Conservation (phyloP, 2,329 filamentous ascomycete species). For the Calonectria hongkongensis region DNA sequence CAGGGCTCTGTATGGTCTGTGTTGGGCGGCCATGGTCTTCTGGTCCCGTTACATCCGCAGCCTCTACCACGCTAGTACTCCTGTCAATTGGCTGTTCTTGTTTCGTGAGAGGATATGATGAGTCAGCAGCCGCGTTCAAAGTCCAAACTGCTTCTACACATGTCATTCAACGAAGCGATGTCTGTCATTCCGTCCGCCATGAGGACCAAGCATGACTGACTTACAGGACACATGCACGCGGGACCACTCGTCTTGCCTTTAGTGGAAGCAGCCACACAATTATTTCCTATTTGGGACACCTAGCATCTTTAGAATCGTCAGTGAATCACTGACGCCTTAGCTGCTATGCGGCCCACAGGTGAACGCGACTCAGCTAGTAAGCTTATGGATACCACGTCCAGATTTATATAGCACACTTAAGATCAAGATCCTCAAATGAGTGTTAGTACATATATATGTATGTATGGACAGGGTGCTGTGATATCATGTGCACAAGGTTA, state of each 20-base stretch:
- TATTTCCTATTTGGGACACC: conserved; percentile 16
- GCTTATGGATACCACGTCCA: not conserved
- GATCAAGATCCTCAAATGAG: not conserved
- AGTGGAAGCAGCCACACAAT: not conserved
- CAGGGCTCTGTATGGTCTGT: conserved; percentile 7
- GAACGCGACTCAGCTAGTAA: not conserved
- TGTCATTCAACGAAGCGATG: not conserved
- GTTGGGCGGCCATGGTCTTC: not conserved
- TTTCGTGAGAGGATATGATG: not conserved
- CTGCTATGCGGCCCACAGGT: conserved; percentile 10
- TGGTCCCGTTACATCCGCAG: not conserved
- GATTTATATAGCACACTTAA: not conserved
- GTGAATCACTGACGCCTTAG: conserved; percentile 21
- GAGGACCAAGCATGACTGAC: conserved; percentile 4
- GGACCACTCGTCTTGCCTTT: not conserved
- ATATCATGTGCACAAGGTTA: conserved; percentile 17
- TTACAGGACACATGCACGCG: not conserved
- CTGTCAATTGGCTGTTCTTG: not conserved
- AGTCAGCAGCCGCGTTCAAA: not conserved
- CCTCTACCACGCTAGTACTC: not conserved
- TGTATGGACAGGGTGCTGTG: conserved; percentile 13
- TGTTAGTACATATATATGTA: too few relatives aligned
- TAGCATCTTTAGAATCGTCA: not conserved
- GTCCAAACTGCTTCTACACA: not conserved
- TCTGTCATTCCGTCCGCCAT: not conserved